Percentiles rank a stretch among this genome's conserved stretches.
These are phyloP conservation scores for Lodderomyces pseudojiufengensis DNA, from an alignment of 1,139 yeast genomes.

Conservation along the genomic window DNA sequence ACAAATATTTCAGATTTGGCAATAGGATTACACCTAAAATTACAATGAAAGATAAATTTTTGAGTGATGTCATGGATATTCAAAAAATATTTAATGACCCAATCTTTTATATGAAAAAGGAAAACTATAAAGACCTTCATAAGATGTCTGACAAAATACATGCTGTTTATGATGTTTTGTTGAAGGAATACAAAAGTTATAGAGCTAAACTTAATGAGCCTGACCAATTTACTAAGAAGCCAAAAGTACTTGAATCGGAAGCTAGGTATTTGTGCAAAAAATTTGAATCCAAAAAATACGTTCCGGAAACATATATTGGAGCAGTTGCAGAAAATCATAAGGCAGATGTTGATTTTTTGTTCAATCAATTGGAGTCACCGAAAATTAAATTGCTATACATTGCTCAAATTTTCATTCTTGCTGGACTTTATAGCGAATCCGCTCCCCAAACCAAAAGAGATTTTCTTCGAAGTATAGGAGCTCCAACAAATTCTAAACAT, in stretches of 20 bases:
- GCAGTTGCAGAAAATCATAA: constrained; percentile 17
- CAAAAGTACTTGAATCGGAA: constrained; percentile 17
- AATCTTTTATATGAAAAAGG: constrained; percentile 25
- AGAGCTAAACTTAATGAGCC: constrained; percentile 12
- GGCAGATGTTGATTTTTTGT: constrained; percentile 27
- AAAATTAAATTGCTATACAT: constrained; percentile 28
- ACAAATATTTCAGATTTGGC: constrained; percentile 36
- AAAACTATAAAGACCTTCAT: constrained; percentile 21
- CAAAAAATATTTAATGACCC: constrained; percentile 37
- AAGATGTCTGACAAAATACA: constrained; percentile 22
- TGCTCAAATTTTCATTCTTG: constrained; percentile 31
- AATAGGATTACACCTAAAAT: constrained; percentile 20
- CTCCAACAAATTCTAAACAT: constrained; percentile 33
- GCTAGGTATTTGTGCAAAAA: constrained; percentile 19
- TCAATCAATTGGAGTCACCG: constrained; percentile 24
- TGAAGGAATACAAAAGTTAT: constrained; percentile 28
- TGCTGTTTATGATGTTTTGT: constrained; percentile 26
- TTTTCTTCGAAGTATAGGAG: constrained; percentile 22
- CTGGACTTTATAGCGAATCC: constrained; percentile 31
- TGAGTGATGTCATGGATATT: constrained; percentile 33
- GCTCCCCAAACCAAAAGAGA: constrained; percentile 21
- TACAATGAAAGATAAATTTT: constrained; percentile 21
- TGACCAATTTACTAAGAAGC: constrained; percentile 18
- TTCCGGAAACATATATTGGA: constrained; percentile 37
- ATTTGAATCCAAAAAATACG: constrained; percentile 22